Base-by-base conservation (phyloP, 2,329 filamentous ascomycete genomes). In the Curvularia spicifera region DNA sequence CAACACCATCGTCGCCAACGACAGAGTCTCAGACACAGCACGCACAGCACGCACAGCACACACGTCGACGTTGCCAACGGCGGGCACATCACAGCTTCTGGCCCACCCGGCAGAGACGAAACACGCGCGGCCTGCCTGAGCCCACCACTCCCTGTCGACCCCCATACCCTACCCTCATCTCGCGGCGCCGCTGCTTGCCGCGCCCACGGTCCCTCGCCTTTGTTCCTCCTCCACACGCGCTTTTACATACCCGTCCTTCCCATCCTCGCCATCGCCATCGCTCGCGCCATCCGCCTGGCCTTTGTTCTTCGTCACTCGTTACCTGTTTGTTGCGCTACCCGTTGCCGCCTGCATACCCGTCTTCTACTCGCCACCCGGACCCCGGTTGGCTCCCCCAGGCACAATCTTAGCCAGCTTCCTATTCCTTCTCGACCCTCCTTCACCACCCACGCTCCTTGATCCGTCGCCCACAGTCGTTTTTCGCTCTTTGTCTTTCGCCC, bases 21-120 rank as follows among this genome's bases (percentile, higher is more conserved):
- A 31, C 5, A 31, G 8, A 31, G 29, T 12, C 29, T 31, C 8
- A 31, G 29, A 26, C 29, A 31, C 10, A 31, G 24, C 24, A 26
- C 24, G 24, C 24, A 18, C 18, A 18, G 18, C 18, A 18, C 18
- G 18, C 18, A 26, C 24, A 26, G 24, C 29, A 31, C 29, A 6
- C 45, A 28, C 43, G 33, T 51, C 31, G 37, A 31, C 37, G 51
- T 40, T 56, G 57, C 53, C 53, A 50, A 53, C 53, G 47, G 43
- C 47, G 63, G 24, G 24, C 63, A 64, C 56, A 57, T 47, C 45
- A 45, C 61, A 60, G 52, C 43, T 35, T 45, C 61, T 54, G 64
- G 64, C 61, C 61, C 57, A 46, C 46, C 61, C 64, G 57, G 53
- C 40, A 49, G 28, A 59, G 57, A 61, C 64, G 64, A 66, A 66